phyloP scores from a whole-genome alignment of 2,329 filamentous ascomycete genomes.

The Cryphonectria radicalis region DNA sequence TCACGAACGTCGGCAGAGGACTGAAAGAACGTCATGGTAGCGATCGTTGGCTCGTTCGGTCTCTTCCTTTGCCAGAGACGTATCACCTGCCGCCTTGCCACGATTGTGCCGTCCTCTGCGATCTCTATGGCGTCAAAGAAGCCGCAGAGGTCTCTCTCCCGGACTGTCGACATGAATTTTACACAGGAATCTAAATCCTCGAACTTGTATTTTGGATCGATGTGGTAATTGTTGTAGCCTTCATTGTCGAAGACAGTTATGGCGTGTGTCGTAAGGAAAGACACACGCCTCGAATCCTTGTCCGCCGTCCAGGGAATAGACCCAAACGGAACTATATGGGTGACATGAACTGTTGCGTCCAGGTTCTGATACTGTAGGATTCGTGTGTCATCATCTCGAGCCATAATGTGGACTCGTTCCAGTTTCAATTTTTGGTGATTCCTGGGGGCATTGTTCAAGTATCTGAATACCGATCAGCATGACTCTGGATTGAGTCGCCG shows the following conservation, averaged over 20 bases:
- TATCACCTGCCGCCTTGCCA: slow-evolving; percentile 18
- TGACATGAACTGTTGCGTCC: slow-evolving; percentile 3
- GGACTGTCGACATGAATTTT: slow-evolving; percentile 10
- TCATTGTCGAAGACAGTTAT: slow-evolving; percentile 20
- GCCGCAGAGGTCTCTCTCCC: slow-evolving; percentile 13
- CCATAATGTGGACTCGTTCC: background rate
- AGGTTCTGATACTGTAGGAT: slow-evolving; percentile 8
- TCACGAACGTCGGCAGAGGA: background rate
- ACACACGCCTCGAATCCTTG: slow-evolving; percentile 10
- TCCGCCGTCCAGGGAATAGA: slow-evolving; percentile 20
- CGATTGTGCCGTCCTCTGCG: background rate
- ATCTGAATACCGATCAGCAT: background rate
- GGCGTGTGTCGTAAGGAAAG: slow-evolving; percentile 12
- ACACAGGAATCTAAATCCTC: background rate
- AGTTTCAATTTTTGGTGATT: slow-evolving; percentile 1
- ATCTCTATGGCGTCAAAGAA: slow-evolving; percentile 14
- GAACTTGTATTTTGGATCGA: slow-evolving; percentile 21
- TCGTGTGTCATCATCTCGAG: slow-evolving; percentile 1
- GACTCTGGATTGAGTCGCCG: background rate
- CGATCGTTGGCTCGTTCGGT: background rate
- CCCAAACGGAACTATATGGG: slow-evolving; percentile 3
- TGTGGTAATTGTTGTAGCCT: slow-evolving; percentile 20
- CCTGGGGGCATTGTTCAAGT: background rate
- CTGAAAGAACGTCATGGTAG: slow-evolving; percentile 20
- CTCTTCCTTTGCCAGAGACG: slow-evolving; percentile 12